Evolutionary conservation across 768 basidiomycete genomes (phyloP).

Genomic region (Tubosaeta sp.): DNA sequence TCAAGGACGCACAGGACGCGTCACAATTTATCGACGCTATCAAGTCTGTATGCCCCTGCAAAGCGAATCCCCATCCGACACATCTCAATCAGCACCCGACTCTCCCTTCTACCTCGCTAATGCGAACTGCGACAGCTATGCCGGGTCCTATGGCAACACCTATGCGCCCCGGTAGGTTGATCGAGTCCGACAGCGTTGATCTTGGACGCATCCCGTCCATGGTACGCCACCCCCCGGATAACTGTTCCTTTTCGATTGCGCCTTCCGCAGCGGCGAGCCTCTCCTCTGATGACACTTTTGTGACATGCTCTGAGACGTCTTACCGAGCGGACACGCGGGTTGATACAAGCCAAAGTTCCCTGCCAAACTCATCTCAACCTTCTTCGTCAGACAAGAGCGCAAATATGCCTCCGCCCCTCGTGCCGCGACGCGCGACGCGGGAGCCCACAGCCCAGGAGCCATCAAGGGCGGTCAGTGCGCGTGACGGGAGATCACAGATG

Average conservation of each 20-base stretch:
- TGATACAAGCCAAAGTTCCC: conserved; percentile 13
- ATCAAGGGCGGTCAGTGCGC: conserved; percentile 4
- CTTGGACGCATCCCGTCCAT: conserved; percentile 3
- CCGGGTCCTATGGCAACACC: not conserved
- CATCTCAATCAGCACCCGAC: conserved; percentile 16
- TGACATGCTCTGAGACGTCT: conserved; percentile 26
- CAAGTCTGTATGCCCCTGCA: conserved; percentile 71
- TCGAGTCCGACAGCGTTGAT: conserved; percentile 4
- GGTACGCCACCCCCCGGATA: not conserved
- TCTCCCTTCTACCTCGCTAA: conserved; percentile 11
- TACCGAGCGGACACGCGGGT: conserved; percentile 3
- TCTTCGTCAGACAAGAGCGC: conserved; percentile 24
- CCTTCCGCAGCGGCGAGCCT: conserved; percentile 8
- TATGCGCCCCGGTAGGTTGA: not conserved
- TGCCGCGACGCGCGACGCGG: conserved; percentile 16
- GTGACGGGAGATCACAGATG: conserved; percentile 20
- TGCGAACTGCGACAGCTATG: conserved; percentile 14
- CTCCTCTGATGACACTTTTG: conserved; percentile 29
- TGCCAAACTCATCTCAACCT: conserved; percentile 33
- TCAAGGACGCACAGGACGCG: conserved; percentile 46
- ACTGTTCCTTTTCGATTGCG: not conserved
- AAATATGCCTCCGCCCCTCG: conserved; percentile 30
- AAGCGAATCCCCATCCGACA: conserved; percentile 42
- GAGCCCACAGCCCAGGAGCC: conserved; percentile 3
- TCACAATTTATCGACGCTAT: conserved; percentile 59